Conservation (phyloP, 2,329 filamentous ascomycete genomes). For the Fusarium musae region DNA sequence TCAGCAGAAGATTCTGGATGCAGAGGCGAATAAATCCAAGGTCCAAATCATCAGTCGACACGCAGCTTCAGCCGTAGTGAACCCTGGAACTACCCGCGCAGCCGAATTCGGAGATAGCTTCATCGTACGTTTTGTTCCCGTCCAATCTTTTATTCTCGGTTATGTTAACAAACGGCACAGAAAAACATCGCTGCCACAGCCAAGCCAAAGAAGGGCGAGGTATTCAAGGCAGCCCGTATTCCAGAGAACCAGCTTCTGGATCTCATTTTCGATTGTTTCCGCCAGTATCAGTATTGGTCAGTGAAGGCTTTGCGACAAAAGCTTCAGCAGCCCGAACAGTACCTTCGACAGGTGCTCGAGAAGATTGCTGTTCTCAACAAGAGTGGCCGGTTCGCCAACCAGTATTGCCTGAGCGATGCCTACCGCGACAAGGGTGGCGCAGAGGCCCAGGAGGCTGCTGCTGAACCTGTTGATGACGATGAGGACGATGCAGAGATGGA, state of each 20-base stretch:
- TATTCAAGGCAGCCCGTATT: constrained; percentile 87
- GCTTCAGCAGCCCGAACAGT: constrained; percentile 91
- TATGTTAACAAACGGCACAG: constrained; percentile 50
- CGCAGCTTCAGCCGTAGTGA: constrained; percentile 63
- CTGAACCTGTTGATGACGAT: constrained; percentile 68
- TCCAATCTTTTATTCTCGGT: background rate
- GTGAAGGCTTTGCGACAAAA: constrained; percentile 83
- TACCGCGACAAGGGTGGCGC: constrained; percentile 53
- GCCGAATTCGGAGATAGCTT: constrained; percentile 59
- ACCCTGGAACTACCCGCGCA: constrained; percentile 60
- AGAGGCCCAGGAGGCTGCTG: constrained; percentile 63
- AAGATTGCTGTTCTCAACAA: constrained; percentile 86
- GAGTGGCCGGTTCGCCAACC: constrained; percentile 84
- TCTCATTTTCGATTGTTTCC: constrained; percentile 84
- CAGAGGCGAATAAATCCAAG: constrained; percentile 61
- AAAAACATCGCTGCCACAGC: constrained; percentile 62
- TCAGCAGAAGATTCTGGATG: constrained; percentile 64
- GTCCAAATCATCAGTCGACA: constrained; percentile 62
- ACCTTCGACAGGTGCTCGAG: constrained; percentile 85
- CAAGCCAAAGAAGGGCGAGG: constrained; percentile 73
- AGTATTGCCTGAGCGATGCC: constrained; percentile 81
- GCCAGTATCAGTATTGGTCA: constrained; percentile 90
- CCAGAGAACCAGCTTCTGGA: constrained; percentile 89
- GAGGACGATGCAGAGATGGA: constrained; percentile 81
- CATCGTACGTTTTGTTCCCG: constrained; percentile 64